Evolutionary conservation across 352 stramenopile genomes (phyloP).

Genomic region (Phytopythium delawarense): DNA sequence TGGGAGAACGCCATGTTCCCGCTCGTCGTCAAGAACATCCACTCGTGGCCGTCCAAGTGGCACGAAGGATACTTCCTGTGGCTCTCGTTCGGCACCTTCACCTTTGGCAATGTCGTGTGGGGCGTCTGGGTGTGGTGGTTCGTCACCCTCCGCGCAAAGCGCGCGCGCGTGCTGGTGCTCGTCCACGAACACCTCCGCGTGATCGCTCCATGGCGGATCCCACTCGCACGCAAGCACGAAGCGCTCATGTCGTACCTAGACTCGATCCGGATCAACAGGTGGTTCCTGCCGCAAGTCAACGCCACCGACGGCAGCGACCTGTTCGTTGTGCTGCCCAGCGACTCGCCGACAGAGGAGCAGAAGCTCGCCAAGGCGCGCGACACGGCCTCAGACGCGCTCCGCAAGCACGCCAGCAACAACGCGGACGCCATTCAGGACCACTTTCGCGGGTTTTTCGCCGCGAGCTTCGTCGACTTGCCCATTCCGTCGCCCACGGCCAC

Average conservation of each 20-base stretch:
- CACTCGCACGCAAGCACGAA: constrained; percentile 9
- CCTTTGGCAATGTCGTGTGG: constrained; percentile 39
- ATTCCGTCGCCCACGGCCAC: neutral
- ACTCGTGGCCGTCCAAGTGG: constrained; percentile 15
- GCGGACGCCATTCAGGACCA: constrained; percentile 10
- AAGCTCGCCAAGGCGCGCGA: constrained; percentile 5
- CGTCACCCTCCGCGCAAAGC: constrained; percentile 14
- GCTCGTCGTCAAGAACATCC: constrained; percentile 18
- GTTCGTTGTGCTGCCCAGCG: constrained; percentile 16
- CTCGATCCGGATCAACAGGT: constrained; percentile 4
- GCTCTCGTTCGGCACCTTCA: constrained; percentile 34
- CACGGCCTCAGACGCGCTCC: constrained; percentile 8
- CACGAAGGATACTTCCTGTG: constrained; percentile 24
- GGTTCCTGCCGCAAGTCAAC: constrained; percentile 9
- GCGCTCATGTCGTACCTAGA: constrained; percentile 12
- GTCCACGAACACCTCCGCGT: constrained; percentile 22
- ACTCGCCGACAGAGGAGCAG: constrained; percentile 13
- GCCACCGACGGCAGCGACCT: constrained; percentile 13
- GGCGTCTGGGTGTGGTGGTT: constrained; percentile 18
- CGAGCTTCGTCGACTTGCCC: neutral
- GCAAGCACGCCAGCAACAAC: constrained; percentile 5
- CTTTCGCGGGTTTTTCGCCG: constrained; percentile 7
- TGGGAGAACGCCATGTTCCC: constrained; percentile 54
- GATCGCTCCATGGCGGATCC: constrained; percentile 13
- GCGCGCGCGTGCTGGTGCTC: constrained; percentile 4